phyloP scores from a whole-genome alignment of 768 basidiomycete species.

The Tricholoma matsutake region DNA sequence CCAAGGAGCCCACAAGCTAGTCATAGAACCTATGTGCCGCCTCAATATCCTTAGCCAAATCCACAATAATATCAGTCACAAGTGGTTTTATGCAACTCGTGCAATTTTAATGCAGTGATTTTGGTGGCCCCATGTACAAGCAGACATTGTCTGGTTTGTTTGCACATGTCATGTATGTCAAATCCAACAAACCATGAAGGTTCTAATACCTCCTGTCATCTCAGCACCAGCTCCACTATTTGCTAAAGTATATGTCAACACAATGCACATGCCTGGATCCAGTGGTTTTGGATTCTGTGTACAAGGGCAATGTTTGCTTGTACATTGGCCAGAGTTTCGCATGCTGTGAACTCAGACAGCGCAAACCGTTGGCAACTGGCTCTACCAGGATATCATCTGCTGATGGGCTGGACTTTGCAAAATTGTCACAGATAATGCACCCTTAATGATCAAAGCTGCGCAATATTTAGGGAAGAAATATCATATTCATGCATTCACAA shows the following conservation, averaged over 20 bases:
- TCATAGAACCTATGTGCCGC: too few species aligned
- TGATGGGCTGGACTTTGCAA: constrained; percentile 36
- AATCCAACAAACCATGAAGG: constrained; percentile 11
- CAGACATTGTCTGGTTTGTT: constrained; percentile 30
- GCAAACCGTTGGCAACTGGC: constrained; percentile 19
- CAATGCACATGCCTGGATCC: constrained; percentile 36
- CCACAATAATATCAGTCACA: constrained; percentile 20
- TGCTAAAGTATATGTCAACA: constrained; percentile 32
- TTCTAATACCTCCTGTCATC: constrained; percentile 23
- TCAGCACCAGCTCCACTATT: constrained; percentile 23
- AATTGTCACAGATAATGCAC: constrained; percentile 42
- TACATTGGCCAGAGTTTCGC: constrained; percentile 16
- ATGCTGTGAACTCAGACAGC: constrained; percentile 15
- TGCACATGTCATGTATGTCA: constrained; percentile 40
- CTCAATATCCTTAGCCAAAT: background rate
- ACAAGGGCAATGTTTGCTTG: constrained; percentile 23
- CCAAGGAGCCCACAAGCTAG: too few species aligned
- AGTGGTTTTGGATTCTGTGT: constrained; percentile 20
- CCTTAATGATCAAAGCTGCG: constrained; percentile 15
- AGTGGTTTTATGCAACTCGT: constrained; percentile 14
- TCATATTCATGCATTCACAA: too few species aligned
- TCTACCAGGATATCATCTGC: constrained; percentile 33
- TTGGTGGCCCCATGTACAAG: constrained; percentile 27
- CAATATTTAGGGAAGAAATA: background rate
- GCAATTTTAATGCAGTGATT: constrained; percentile 12